phyloP scores from a whole-genome alignment of 306 rosid species.

The Spatholobus suberectus region DNA sequence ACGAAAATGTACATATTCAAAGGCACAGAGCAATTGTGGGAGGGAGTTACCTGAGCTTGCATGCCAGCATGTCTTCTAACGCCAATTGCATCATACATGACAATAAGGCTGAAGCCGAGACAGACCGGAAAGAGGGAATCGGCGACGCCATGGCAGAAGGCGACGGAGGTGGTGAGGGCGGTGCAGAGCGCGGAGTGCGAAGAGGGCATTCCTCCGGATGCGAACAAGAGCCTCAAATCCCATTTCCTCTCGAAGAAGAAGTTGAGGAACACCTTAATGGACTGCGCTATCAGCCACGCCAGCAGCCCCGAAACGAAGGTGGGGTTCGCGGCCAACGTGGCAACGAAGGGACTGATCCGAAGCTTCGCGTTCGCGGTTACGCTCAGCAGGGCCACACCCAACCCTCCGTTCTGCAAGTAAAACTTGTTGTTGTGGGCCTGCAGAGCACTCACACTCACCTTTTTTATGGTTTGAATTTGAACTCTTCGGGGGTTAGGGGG shows the following conservation, averaged over 20 bases:
- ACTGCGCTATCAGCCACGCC: slow-evolving; percentile 73
- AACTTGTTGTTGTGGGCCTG: slow-evolving; percentile 36
- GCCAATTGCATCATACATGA: slow-evolving; percentile 92
- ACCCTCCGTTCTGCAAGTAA: slow-evolving; percentile 64
- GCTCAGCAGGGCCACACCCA: slow-evolving; percentile 73
- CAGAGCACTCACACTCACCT: slow-evolving; percentile 36
- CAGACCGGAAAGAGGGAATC: slow-evolving; percentile 84
- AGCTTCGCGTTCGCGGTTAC: slow-evolving; percentile 68
- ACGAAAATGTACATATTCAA: no score
- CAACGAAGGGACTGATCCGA: slow-evolving; percentile 76
- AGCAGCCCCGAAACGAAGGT: slow-evolving; percentile 79
- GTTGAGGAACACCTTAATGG: slow-evolving; percentile 66
- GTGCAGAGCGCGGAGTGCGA: slow-evolving; percentile 88
- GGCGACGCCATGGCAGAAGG: slow-evolving; percentile 60
- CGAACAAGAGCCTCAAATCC: slow-evolving; percentile 60
- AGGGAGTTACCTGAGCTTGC: slow-evolving; percentile 77
- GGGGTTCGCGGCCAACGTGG: slow-evolving; percentile 79
- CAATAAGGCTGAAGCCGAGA: slow-evolving; percentile 83
- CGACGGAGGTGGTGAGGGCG: slow-evolving; percentile 87
- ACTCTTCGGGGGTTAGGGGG: no score
- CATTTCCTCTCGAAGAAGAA: slow-evolving; percentile 78
- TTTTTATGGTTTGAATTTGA: slow-evolving; percentile 48
- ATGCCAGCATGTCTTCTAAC: slow-evolving; percentile 93
- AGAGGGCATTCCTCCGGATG: slow-evolving; percentile 95
- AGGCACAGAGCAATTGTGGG: not conserved